A percentile compares a stretch with the other conserved stretches of the same genome.
Evolutionary conservation across 1,284 basidiomycete genomes (phyloP).

Genomic region (Ustilago tritici): DNA sequence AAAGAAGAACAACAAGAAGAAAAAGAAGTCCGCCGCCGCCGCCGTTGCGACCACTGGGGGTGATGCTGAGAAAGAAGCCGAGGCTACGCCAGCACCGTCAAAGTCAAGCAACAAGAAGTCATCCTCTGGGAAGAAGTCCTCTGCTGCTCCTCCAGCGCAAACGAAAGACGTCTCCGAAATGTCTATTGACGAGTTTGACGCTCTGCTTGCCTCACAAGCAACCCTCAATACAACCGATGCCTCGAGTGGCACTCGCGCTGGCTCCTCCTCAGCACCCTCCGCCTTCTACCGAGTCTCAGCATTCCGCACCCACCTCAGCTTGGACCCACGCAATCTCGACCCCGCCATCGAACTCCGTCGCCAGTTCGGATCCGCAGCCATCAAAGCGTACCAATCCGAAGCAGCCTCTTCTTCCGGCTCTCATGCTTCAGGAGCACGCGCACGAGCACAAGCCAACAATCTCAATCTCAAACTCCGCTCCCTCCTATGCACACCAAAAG

Average conservation of each 20-base stretch:
- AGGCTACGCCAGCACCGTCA: conserved; percentile 1
- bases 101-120: conserved; percentile 34
- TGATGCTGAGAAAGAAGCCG: neutral
- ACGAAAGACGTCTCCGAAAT: conserved; percentile 60
- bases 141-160: conserved; percentile 12
- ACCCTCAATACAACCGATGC: conserved; percentile 14
- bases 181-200: conserved; percentile 65
- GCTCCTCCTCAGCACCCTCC: neutral
- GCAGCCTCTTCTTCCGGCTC: conserved; percentile 21
- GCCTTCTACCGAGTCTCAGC: conserved; percentile 27
- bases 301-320: conserved; percentile 47
- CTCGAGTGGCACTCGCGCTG: neutral
- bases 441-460: conserved; percentile 59
- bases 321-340: conserved; percentile 60
- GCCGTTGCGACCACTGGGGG: neutral
- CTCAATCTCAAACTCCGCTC: conserved; percentile 62
- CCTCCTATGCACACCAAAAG: conserved; percentile 62
- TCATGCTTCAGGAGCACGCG: conserved; percentile 44
- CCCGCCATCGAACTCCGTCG: conserved; percentile 63
- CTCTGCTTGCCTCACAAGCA: conserved; percentile 59
- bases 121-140: conserved; percentile 25
- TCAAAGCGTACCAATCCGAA: conserved; percentile 65
- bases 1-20: conserved; percentile 61
- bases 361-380: conserved; percentile 67
- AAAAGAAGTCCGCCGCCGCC: conserved; percentile 62